phyloP scores from a whole-genome alignment of 257 asterid species.

The Nicotiana otophora region DNA sequence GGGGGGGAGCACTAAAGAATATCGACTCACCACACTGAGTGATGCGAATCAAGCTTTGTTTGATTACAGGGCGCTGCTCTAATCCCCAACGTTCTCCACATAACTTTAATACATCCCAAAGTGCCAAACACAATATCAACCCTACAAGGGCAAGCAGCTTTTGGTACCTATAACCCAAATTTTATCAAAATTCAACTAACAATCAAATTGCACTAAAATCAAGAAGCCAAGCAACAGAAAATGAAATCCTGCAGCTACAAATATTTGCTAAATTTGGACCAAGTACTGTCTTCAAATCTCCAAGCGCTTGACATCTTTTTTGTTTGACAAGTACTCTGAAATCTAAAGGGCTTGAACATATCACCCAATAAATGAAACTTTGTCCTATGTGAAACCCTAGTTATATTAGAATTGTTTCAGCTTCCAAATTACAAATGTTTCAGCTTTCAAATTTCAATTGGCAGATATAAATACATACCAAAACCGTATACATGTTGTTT shows the following conservation, averaged over 20 bases:
- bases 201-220: not conserved
- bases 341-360: not conserved
- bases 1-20: not conserved
- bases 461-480: not conserved
- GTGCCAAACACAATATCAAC: slow-evolving; percentile 57
- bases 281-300: not conserved
- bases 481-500: not conserved
- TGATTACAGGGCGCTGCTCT: slow-evolving; percentile 41
- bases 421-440: not conserved
- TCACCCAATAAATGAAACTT: not conserved
- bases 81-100: slow-evolving; percentile 58
- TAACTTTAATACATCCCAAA: slow-evolving; percentile 72
- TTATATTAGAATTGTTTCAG: not conserved
- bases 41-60: slow-evolving; percentile 43
- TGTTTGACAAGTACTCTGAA: not conserved
- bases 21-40: slow-evolving; percentile 79
- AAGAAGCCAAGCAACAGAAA: not conserved
- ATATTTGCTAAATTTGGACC: not conserved
- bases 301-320: not conserved
- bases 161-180: slow-evolving; percentile 54
- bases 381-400: not conserved
- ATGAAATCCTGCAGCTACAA: not conserved
- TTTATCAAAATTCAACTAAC: not conserved
- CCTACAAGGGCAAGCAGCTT: slow-evolving; percentile 80
- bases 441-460: not conserved